A percentile compares a stretch with the other conserved stretches of the same genome.
Evolutionary conservation across 2,329 filamentous ascomycete genomes (phyloP).

Genomic region (Arthrobotrys conoides): DNA sequence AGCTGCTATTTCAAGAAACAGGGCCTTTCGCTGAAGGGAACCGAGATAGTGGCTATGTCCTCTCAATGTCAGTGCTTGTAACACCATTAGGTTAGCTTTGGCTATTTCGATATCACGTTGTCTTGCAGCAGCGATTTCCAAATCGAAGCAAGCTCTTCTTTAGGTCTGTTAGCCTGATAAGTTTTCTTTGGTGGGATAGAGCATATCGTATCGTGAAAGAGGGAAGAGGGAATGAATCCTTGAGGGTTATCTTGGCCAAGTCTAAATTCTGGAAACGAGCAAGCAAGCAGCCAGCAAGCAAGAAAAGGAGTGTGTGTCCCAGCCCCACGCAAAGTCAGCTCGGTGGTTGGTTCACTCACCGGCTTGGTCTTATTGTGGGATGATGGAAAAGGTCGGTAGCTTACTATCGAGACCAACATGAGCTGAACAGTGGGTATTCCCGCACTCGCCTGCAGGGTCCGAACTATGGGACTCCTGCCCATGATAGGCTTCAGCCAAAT

Average conservation of each 20-base stretch:
- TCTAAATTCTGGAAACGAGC: slow-evolving; percentile 36
- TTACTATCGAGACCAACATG: slow-evolving; percentile 49
- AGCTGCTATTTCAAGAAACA: slow-evolving; percentile 59
- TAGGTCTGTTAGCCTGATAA: background rate
- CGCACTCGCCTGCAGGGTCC: slow-evolving; percentile 53
- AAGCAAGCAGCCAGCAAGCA: too few species aligned
- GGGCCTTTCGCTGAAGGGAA: slow-evolving; percentile 38
- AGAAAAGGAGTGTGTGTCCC: slow-evolving; percentile 42
- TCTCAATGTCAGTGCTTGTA: slow-evolving; percentile 33
- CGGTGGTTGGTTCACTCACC: slow-evolving; percentile 58
- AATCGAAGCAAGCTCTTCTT: slow-evolving; percentile 20
- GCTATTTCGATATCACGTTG: slow-evolving; percentile 47
- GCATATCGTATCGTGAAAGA: slow-evolving; percentile 19
- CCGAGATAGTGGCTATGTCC: slow-evolving; percentile 60
- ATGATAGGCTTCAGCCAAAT: slow-evolving; percentile 59
- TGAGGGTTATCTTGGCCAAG: slow-evolving; percentile 4
- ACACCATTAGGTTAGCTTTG: slow-evolving; percentile 7
- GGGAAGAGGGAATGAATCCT: background rate
- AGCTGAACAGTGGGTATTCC: slow-evolving; percentile 60
- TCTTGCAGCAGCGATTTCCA: slow-evolving; percentile 57
- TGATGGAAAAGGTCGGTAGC: slow-evolving; percentile 46
- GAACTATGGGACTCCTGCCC: slow-evolving; percentile 40
- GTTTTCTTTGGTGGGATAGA: background rate
- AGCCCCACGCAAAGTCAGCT: slow-evolving; percentile 58
- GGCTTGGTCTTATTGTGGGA: slow-evolving; percentile 57